Conservation (phyloP, 805 yeast species). For the Candida ascalaphidarum region DNA sequence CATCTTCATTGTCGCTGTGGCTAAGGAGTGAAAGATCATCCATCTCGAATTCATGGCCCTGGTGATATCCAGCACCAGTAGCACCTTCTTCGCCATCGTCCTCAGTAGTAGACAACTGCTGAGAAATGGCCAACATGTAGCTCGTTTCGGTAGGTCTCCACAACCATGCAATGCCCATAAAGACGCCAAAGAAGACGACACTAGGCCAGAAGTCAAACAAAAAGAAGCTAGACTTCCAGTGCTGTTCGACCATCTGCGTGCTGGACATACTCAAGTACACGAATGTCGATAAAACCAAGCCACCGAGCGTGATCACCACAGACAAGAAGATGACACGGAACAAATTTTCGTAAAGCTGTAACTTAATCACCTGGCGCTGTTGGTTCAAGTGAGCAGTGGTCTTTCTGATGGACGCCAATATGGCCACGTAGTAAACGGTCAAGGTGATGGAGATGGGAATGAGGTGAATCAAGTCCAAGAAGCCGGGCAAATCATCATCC, state of each 20-base stretch:
- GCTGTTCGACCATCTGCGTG: conserved; percentile 69
- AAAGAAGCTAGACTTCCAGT: conserved; percentile 90
- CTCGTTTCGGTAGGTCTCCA: conserved; percentile 99
- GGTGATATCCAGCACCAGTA: conserved; percentile 14
- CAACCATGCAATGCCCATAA: conserved; percentile 74
- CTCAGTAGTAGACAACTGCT: conserved; percentile 82
- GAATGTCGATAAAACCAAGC: conserved; percentile 63
- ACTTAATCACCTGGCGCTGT: conserved; percentile 87
- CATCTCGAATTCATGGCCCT: conserved; percentile 45
- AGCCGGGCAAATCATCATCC: conserved; percentile 50
- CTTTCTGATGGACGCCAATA: conserved; percentile 60
- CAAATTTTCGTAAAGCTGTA: conserved; percentile 74
- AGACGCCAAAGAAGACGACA: conserved; percentile 74
- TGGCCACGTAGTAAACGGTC: conserved; percentile 65
- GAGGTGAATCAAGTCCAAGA: conserved; percentile 47
- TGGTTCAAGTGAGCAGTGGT: conserved; percentile 69
- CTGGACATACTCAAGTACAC: conserved; percentile 66
- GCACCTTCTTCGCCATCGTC: conserved; percentile 41
- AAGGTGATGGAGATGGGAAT: conserved; percentile 68
- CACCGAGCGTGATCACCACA: conserved; percentile 59
- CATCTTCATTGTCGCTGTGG: conserved; percentile 33
- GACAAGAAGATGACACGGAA: conserved; percentile 70
- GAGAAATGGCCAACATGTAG: conserved; percentile 88
- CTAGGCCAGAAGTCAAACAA: conserved; percentile 93
- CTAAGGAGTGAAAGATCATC: conserved; percentile 50